Percentiles rank a stretch among this genome's conserved stretches.
Conservation (phyloP, 768 basidiomycete species). For the Tylopilus balloui region DNA sequence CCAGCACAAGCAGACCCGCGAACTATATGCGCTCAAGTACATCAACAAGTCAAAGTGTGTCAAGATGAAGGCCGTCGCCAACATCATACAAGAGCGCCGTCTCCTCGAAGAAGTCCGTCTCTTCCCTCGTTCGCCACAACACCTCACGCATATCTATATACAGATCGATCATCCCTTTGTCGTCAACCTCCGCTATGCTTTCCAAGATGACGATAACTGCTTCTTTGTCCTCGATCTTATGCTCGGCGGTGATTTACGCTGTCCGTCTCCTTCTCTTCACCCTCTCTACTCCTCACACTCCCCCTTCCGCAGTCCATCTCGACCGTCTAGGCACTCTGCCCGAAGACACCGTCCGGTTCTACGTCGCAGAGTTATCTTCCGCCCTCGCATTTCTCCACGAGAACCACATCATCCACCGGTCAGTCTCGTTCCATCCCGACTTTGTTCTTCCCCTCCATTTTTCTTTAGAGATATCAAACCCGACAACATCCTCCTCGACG, state of each 20-base stretch:
- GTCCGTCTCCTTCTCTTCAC: constrained; percentile 41
- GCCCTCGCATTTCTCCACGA: constrained; percentile 89
- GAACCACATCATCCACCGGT: constrained; percentile 96
- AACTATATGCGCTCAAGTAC: constrained; percentile 96
- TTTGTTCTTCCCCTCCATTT: neutral
- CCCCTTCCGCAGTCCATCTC: constrained; percentile 63
- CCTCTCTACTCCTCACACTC: neutral
- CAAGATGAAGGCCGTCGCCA: constrained; percentile 97
- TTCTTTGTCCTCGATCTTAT: constrained; percentile 98
- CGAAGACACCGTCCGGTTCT: constrained; percentile 81
- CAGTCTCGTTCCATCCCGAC: constrained; percentile 19
- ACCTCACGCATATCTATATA: neutral
- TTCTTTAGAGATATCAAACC: constrained; percentile 84
- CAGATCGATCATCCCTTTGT: constrained; percentile 95
- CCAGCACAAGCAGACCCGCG: constrained; percentile 97
- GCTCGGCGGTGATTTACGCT: constrained; percentile 92
- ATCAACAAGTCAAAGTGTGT: constrained; percentile 98
- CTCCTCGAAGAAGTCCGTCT: constrained; percentile 84
- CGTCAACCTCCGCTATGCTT: constrained; percentile 93
- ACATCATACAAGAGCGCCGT: constrained; percentile 94
- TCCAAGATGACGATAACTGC: constrained; percentile 97
- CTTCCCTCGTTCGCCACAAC: neutral
- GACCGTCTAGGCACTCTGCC: constrained; percentile 72
- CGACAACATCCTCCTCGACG: constrained; percentile 96
- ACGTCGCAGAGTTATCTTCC: constrained; percentile 85